Base-by-base conservation (phyloP, 2,329 filamentous ascomycete species). In the Aspergillus brasiliensis region DNA sequence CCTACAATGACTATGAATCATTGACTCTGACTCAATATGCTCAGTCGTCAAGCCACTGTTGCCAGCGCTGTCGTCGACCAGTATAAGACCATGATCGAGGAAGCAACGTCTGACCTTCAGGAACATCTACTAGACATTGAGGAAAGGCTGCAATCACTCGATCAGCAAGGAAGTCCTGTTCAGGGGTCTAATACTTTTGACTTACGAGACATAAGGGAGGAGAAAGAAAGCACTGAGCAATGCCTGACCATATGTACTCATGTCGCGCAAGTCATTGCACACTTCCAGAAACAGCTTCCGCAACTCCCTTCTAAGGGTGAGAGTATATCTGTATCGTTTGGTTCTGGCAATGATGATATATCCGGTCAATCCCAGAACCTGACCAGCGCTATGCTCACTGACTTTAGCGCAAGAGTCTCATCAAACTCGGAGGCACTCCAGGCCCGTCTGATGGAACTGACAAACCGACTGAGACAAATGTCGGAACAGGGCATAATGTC, bases 211-310 rank as follows among this genome's bases (percentile, higher is more conserved):
- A 69, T 75, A 51, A 64, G 67, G 60, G 72, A 76, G 53, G 74
- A 78, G 57, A 69, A 69, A 60, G 5, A 63, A 54, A 75, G 74
- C 65, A 71, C 74, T 25, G 62, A 73, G 59, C 66, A 75, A 60
- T 76, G 73, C 57, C 68, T 78, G 38, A 48, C 62, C 40, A 73
- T 77, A 59, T 77, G 73, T 63, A 55, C 62, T 44, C 67, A 73
- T 56, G 61, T 76, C 19, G 73, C 71, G 37, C 55, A 67, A 11
- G 71, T 74, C 53, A 73, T 77, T 59, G 64, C 70, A 52, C 57
- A 67, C 54, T 63, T 71, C 55, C 67, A 68, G 49, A 27, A 28
- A 52, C 34, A 34, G 31, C 17, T 37, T 52, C 15, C 13, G 31
- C 27, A 38, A 52, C 8, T 37, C 34, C 8, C 3, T 37, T 37